Base-by-base conservation (phyloP, 163 green algal genomes). In the Chloromonas sp. region DNA sequence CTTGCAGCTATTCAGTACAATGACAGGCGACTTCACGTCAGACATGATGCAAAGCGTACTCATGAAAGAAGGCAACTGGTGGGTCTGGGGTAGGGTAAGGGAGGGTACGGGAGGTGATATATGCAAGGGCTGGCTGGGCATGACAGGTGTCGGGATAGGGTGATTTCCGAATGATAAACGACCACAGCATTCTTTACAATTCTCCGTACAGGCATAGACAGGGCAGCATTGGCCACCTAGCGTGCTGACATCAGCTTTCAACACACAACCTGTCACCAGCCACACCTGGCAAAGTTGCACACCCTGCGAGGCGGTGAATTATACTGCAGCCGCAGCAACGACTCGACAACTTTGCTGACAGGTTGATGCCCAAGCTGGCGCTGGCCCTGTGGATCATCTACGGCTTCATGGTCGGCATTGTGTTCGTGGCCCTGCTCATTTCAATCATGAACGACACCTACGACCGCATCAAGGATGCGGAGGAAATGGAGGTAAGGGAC, bases 371-470 rank as follows among this genome's bases (percentile, higher is more conserved):
- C 0, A 61, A 59, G 13, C 83, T 89, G 36, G 82, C 71, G 60
- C 79, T 83, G 13, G 14, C 86, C 14, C 70, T 89, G 80, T 87
- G 86, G 83, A 79, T 70, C 58, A 61, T 81, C 61, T 89, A 87
- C 80, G 86, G 86, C 83, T 87, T 89, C 74, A 76, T 87, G 59
- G 84, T 89, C 79, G n/a, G 86, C n/a, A 88, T 92, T 61, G 82
- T 92, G 62, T 78, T 92, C 2, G 61, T 92, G 1, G 90, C 90
- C 71, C 89, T 92, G 14, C 84, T 92, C 66, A 89, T 92, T 14
- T 87, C 89, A 62, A 90, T 90, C 85, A 92, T 92, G 89, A 87
- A 87, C 70, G 87, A 90, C 83, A 90, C 87, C 11, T 92, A 89
- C 85, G 84, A 90, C 84, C 85, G 87, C 0, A 88, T 92, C 76